Evolutionary conservation across 352 stramenopile species (phyloP).

Genomic region (Salisapilia sapeloensis): DNA sequence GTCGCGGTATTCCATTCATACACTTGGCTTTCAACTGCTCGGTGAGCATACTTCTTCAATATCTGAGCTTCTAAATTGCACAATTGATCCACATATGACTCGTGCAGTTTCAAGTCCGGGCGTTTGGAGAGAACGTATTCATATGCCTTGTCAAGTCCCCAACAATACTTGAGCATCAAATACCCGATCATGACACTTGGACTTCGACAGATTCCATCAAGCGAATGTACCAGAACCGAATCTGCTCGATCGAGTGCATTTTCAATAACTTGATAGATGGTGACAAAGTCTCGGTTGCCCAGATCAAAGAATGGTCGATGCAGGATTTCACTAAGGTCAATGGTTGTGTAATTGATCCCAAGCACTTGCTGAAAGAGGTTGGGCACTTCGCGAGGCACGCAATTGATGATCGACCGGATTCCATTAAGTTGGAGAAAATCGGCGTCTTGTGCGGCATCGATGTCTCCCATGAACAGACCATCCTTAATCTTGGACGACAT

Average conservation of each 20-base stretch:
- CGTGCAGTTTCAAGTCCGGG: conserved; percentile 67
- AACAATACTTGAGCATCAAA: conserved; percentile 87
- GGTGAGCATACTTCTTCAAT: conserved; percentile 17
- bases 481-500: conserved; percentile 92
- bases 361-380: conserved; percentile 84
- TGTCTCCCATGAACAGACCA: conserved; percentile 87
- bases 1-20: conserved; percentile 45
- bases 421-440: conserved; percentile 90
- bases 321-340: conserved; percentile 54
- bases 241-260: conserved; percentile 64
- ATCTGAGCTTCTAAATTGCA: conserved; percentile 45
- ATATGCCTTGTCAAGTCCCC: conserved; percentile 85
- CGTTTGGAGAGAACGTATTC: conserved; percentile 82
- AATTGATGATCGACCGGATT: conserved; percentile 86
- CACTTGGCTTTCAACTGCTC: conserved; percentile 38
- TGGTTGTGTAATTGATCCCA: conserved; percentile 65
- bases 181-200: conserved; percentile 79
- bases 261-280: conserved; percentile 64
- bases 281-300: conserved; percentile 74
- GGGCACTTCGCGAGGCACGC: conserved; percentile 74
- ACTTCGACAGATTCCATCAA: conserved; percentile 67
- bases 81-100: conserved; percentile 62
- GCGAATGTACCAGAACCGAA: conserved; percentile 79
- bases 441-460: conserved; percentile 81
- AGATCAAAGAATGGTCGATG: conserved; percentile 56